A percentile compares a stretch with the other conserved stretches of the same genome.
phyloP scores from a whole-genome alignment of 768 basidiomycete species.

The Hortiboletus campestris region DNA sequence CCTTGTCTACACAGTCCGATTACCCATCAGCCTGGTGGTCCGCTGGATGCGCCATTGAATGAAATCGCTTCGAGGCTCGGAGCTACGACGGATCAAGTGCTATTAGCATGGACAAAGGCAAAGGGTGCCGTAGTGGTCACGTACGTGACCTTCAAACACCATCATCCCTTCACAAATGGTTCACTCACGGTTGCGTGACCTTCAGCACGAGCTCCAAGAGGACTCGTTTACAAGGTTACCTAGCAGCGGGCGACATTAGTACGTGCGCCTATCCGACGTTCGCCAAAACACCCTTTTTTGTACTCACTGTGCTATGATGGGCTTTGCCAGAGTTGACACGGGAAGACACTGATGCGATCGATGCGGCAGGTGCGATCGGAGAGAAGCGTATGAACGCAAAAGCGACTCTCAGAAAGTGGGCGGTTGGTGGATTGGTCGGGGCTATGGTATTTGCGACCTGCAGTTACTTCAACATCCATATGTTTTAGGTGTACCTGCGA shows the following conservation, averaged over 20 bases:
- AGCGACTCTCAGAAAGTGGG: neutral
- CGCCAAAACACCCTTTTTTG: neutral
- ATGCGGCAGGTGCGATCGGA: conserved; percentile 48
- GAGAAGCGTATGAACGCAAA: neutral
- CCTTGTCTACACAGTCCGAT: conserved; percentile 47
- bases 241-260: conserved; percentile 66
- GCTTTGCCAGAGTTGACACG: conserved; percentile 42
- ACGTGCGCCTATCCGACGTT: neutral
- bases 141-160: conserved; percentile 31
- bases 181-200: neutral
- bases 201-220: conserved; percentile 64
- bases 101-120: conserved; percentile 69
- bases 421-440: neutral
- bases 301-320: neutral
- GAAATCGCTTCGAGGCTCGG: conserved; percentile 50
- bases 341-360: conserved; percentile 54
- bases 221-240: conserved; percentile 62
- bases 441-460: conserved; percentile 6
- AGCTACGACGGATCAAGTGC: conserved; percentile 62
- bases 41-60: conserved; percentile 58
- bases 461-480: conserved; percentile 6
- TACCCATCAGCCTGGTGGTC: conserved; percentile 60
- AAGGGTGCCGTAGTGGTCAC: conserved; percentile 70
- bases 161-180: no score
- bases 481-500: neutral